Percentiles rank a stretch among this genome's conserved stretches.
Evolutionary conservation across 2,329 filamentous ascomycete genomes (phyloP).

Genomic region (Xylariaceae sp.): DNA sequence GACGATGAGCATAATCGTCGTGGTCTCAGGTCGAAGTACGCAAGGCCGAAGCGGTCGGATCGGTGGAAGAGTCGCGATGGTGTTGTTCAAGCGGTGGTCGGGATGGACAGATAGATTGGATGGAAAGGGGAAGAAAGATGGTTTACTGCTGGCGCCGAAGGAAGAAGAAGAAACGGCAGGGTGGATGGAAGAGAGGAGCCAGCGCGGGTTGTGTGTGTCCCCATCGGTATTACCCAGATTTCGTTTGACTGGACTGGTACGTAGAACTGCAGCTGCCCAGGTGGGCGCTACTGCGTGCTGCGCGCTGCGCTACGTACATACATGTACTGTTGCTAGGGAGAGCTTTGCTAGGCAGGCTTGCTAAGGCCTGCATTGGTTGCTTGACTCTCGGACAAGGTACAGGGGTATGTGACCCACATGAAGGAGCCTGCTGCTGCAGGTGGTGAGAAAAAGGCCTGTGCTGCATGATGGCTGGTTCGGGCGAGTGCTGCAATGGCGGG

Average conservation of each 20-base stretch:
- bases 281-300: constrained; percentile 11
- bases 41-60: constrained; percentile 15
- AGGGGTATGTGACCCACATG: constrained; percentile 14
- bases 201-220: constrained; percentile 28
- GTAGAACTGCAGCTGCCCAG: constrained; percentile 29
- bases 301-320: constrained; percentile 5
- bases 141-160: constrained; percentile 18
- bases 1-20: constrained; percentile 34
- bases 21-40: constrained; percentile 12
- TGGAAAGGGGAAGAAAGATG: constrained; percentile 25
- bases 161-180: constrained; percentile 36
- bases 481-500: constrained; percentile 33
- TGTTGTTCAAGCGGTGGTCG: neutral
- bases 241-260: too few relatives aligned
- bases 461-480: constrained; percentile 35
- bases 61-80: constrained; percentile 4
- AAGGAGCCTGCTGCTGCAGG: constrained; percentile 17
- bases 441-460: constrained; percentile 20
- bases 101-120: constrained; percentile 12
- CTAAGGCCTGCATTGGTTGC: neutral
- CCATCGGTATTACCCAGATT: constrained; percentile 35
- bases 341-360: neutral
- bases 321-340: constrained; percentile 10
- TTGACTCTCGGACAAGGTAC: constrained; percentile 21
- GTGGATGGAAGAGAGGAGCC: constrained; percentile 28